A percentile compares a stretch with the other conserved stretches of the same genome.
phyloP scores from a whole-genome alignment of 2,329 filamentous ascomycete species.

The Aspergillus candidus region DNA sequence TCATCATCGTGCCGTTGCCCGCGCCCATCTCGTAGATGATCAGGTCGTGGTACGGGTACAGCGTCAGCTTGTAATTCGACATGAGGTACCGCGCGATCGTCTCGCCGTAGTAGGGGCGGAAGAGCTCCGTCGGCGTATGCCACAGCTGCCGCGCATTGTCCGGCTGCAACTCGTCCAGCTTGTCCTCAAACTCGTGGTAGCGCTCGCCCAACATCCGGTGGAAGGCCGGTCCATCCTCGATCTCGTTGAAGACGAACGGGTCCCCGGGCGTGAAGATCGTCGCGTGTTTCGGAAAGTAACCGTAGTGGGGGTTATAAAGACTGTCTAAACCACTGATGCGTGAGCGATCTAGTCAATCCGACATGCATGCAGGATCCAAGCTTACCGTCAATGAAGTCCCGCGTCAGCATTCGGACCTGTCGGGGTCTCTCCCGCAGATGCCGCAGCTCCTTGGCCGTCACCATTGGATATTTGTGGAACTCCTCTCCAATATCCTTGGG shows the following conservation, averaged over 20 bases:
- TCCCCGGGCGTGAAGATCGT: slow-evolving; percentile 92
- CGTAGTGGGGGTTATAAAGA: slow-evolving; percentile 88
- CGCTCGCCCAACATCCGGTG: slow-evolving; percentile 67
- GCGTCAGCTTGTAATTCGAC: slow-evolving; percentile 88
- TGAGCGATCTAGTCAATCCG: not conserved
- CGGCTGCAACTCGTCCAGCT: slow-evolving; percentile 65
- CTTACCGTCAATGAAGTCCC: slow-evolving; percentile 92
- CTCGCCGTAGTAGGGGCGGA: slow-evolving; percentile 93
- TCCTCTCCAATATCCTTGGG: slow-evolving; percentile 73
- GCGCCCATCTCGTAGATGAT: slow-evolving; percentile 99
- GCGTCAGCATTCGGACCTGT: slow-evolving; percentile 91
- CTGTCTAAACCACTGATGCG: slow-evolving; percentile 56
- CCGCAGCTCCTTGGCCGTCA: slow-evolving; percentile 75
- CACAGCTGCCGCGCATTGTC: slow-evolving; percentile 83
- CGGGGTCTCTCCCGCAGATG: slow-evolving; percentile 67
- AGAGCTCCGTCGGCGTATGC: slow-evolving; percentile 97
- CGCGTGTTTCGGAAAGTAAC: slow-evolving; percentile 93
- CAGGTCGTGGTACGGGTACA: slow-evolving; percentile 92
- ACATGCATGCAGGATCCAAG: slow-evolving; percentile 10
- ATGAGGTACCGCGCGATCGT: slow-evolving; percentile 94
- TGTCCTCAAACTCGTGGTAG: slow-evolving; percentile 87
- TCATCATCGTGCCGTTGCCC: slow-evolving; percentile 94
- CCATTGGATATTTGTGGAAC: slow-evolving; percentile 72
- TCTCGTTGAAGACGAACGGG: slow-evolving; percentile 77
- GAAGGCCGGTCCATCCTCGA: slow-evolving; percentile 83